Conservation (phyloP, 495 filamentous ascomycete genomes). For the Neurospora sp. region DNA sequence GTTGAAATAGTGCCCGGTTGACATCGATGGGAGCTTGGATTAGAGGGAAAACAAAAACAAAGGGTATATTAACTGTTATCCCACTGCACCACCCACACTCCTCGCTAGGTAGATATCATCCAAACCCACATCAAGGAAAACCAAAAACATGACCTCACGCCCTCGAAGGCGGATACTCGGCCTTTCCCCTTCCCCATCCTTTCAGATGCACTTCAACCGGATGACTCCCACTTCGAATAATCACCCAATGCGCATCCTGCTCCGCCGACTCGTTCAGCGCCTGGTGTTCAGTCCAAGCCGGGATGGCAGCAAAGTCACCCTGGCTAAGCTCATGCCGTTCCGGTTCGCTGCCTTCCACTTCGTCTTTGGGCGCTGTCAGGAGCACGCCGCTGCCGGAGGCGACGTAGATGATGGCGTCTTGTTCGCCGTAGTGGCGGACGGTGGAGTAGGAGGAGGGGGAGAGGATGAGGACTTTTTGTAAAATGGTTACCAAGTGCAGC, state of each 20-base stretch:
- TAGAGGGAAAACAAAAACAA: neutral
- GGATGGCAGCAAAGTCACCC: conserved; percentile 57
- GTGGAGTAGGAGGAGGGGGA: conserved; percentile 31
- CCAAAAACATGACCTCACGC: neutral
- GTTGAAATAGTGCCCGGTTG: conserved; percentile 14
- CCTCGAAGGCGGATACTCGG: conserved; percentile 7
- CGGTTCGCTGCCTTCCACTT: conserved; percentile 21
- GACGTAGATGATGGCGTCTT: conserved; percentile 41
- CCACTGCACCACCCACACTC: neutral
- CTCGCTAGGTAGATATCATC: neutral
- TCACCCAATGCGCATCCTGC: conserved; percentile 48
- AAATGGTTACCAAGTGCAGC: neutral
- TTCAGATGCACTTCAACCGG: conserved; percentile 49
- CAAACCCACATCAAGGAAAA: neutral
- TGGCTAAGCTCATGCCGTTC: conserved; percentile 43
- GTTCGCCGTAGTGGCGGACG: conserved; percentile 38
- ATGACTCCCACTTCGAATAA: conserved; percentile 46
- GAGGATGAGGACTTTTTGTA: conserved; percentile 32
- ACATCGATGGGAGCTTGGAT: too few species aligned
- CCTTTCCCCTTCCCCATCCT: conserved; percentile 42
- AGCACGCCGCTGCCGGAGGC: conserved; percentile 32
- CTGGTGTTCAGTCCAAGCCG: conserved; percentile 56
- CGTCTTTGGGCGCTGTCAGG: conserved; percentile 23
- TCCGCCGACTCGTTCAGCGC: conserved; percentile 50
- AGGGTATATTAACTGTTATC: neutral